phyloP scores from a whole-genome alignment of 2,329 filamentous ascomycete genomes.

The Botrytis hyacinthi region DNA sequence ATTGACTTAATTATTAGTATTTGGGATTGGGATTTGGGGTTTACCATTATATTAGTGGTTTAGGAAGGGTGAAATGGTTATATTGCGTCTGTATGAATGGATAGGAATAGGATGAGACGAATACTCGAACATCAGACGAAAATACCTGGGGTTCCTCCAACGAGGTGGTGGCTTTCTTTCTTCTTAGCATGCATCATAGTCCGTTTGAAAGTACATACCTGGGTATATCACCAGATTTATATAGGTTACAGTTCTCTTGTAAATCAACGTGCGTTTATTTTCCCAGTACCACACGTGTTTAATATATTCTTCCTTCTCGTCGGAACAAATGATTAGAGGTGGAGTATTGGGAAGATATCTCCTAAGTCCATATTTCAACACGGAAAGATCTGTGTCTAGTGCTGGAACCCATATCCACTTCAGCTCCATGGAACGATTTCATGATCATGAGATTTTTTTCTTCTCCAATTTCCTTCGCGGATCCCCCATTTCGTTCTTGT shows the following conservation, averaged over 20 bases:
- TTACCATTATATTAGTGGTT: not conserved
- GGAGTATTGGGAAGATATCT: not conserved
- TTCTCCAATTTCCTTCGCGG: not conserved
- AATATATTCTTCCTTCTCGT: not conserved
- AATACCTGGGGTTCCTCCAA: not conserved
- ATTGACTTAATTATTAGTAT: not conserved
- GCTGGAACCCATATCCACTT: not conserved
- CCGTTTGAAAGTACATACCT: too few relatives aligned
- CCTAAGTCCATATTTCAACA: not conserved
- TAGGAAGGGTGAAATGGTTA: not conserved
- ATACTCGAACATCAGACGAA: not conserved
- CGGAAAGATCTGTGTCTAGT: not conserved
- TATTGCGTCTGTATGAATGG: not conserved
- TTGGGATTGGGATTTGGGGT: not conserved
- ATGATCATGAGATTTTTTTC: not conserved
- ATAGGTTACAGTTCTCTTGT: not conserved
- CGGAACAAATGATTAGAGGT: not conserved
- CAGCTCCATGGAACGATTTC: conserved; percentile 1
- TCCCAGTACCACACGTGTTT: not conserved
- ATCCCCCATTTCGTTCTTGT: not conserved
- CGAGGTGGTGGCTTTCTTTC: not conserved
- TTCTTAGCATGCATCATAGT: not conserved
- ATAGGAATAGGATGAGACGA: not conserved
- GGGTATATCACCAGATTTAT: not conserved
- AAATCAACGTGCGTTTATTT: not conserved